Evolutionary conservation across 805 yeast species (phyloP), one percentile per base, ranked within the genome.

Genomic region (Wickerhamiella musiphila): DNA sequence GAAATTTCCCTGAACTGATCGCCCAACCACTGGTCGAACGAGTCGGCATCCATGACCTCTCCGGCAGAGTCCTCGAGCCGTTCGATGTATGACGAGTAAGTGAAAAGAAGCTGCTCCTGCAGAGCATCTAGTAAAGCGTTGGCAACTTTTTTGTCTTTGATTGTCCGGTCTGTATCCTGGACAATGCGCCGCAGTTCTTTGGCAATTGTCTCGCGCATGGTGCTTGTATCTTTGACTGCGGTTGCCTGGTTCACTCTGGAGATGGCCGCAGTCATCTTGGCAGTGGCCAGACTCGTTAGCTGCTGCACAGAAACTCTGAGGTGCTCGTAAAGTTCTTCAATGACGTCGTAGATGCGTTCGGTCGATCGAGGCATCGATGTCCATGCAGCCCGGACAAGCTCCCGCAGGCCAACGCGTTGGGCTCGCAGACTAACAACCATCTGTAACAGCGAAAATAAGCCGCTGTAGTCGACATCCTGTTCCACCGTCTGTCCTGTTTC

Each of bases 381-480:
- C 40, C 67, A 60, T 2, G 75, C 78, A 22, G 74, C 62, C 62
- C 33, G 68, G 45, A 18, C 70, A 47, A 28, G 52, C 42, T 12
- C 56, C 45, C 44, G 36, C 51, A 45, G 26, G 31, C 40, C 40
- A 47, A 21, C 24, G 47, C 44, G 39, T 41, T 35, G n/a, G 31
- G 3, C 7, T 15, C 18, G 23, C 4, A 13, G 6, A 6, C n/a
- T 7, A 14, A 18, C 15, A 4, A 31, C n/a, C 19, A 19, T 13
- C 6, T 23, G 51, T 31, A 70, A 56, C n/a, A 74, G 58, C 18
- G 66, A 63, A 21, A 55, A 60, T 17, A 83, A 59, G 1, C 93
- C 94, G 34, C 81, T 70, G 49, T 84, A 82, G 48, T 84, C 94
- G 26, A 84, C 56, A 29, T 70, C 69, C 1, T 83, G 94, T 19